Base-by-base conservation (phyloP, 78 protist genomes). In the Trichosphaerium sp. region DNA sequence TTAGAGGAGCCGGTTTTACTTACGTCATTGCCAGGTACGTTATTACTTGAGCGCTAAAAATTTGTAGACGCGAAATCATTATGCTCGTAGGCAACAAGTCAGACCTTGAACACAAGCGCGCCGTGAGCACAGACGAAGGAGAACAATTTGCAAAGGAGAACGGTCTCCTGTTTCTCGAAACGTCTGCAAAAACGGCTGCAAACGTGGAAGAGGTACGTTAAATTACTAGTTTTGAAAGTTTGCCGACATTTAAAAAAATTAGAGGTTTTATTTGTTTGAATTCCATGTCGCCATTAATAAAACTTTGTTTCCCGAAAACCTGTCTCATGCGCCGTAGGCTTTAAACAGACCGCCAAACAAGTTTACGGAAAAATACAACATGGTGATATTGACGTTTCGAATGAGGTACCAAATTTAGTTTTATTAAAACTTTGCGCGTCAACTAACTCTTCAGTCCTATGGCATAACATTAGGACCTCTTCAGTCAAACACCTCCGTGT, bases 161-260 rank as follows among this genome's bases (percentile, higher is more conserved):
- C 61, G 93, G 93, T 2, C 73, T 96, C 26, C 38, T 89, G 15
- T 96, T 90, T 83, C 56, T 94, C 31, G 99, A 96, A 54, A 96
- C 99, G 0, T 88, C 95, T 2, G 97, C 99, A 3, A 96, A 96
- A 71, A 91, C 92, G 8, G 97, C 96, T 1, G 71, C 69, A 34
- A 87, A 89, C 64, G 99, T 95, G n/a, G 97, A 93, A 69, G 90
- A 89, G n/a, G n/a, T n/a, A n/a, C n/a, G n/a, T n/a, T n/a, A n/a
- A n/a, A n/a, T n/a, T n/a, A n/a, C n/a, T n/a, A n/a, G n/a, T n/a
- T n/a, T n/a, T 55, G 84, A n/a, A n/a, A n/a, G n/a, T n/a, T n/a
- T n/a, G n/a, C n/a, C n/a, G n/a, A n/a, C n/a, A n/a, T n/a, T 69
- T 23, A 69, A 69, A 29, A 18, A 61, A 25, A n/a, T 14, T 49